Evolutionary conservation across 805 yeast genomes (phyloP).

Genomic region (Dipodascopsis tothii): DNA sequence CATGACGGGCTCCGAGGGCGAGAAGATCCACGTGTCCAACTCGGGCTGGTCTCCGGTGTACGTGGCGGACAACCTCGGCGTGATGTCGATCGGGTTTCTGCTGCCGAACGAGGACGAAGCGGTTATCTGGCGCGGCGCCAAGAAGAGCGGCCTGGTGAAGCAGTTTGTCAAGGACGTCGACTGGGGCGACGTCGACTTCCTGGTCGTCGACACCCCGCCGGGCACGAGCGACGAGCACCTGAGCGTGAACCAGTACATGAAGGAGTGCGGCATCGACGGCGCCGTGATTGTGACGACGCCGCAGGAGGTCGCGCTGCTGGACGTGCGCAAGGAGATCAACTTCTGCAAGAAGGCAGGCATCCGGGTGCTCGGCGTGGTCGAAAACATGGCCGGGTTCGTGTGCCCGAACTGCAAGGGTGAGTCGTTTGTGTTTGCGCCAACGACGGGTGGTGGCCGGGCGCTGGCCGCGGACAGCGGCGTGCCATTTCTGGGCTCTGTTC

Average conservation of each 20-base stretch:
- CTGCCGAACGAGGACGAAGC: constrained; percentile 90
- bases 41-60: constrained; percentile 97
- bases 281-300: constrained; percentile 94
- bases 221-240: constrained; percentile 97
- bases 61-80: constrained; percentile 86
- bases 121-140: constrained; percentile 95
- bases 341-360: constrained; percentile 89
- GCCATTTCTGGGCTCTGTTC: constrained; percentile 84
- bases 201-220: constrained; percentile 94
- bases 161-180: constrained; percentile 90
- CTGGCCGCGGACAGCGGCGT: constrained; percentile 72
- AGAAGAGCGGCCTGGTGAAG: constrained; percentile 85
- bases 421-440: constrained; percentile 82
- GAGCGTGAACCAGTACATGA: constrained; percentile 77
- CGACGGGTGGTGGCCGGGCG: constrained; percentile 92
- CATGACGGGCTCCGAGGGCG: constrained; percentile 88
- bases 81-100: constrained; percentile 94
- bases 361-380: constrained; percentile 80
- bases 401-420: constrained; percentile 91
- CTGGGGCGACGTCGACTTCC: constrained; percentile 79
- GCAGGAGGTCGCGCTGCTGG: constrained; percentile 91
- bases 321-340: constrained; percentile 91
- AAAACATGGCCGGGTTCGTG: constrained; percentile 97
- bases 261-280: constrained; percentile 88
- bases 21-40: constrained; percentile 77